Base-by-base conservation (phyloP, 202 grass and related monocot genomes). In the Carex arenaria region DNA sequence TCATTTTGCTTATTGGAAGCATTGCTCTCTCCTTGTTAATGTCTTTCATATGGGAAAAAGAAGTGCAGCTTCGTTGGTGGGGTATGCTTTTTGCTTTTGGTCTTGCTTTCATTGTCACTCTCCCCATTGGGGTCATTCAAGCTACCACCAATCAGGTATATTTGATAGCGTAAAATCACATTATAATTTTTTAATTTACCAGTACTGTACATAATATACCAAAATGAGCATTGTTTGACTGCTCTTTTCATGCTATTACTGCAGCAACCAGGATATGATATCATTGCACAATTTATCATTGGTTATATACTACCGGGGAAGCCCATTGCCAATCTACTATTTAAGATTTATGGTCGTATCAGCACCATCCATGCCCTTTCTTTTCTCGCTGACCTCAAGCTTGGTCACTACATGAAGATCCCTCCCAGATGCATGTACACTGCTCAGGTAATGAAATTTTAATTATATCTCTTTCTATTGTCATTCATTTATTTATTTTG, bases 331-430 rank as follows among this genome's bases (percentile, higher is more conserved):
- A 99, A 99, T 85, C 88, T 99, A 62, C 89, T 99, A 40, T 99
- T 99, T 93, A 99, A 99, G 89, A 95, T 99, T 10, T 99, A 99
- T 85, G 96, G 96, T 40, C 85, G 96, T 56, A 99, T 99, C 86
- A 99, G 96, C 89, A 99, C 96, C 12, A 92, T 95, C 63, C 96
- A 99, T 88, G 96, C 96, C 40, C 93, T 99, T 1, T 95, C 96
- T 55, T 99, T 99, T 87, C 96, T 99, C 5, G 89, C 96, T 3
- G 96, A 99, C 85, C 93, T 99, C 81, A 99, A 99, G 89, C 96
- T 99, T 69, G 96, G 96, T 23, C 96, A 95, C 68, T 99, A 99
- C 73, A 99, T 99, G 96, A 99, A 99, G 87, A 95, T 99, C 86
- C 96, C 96, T 18, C 96, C 96, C 10, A 90, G 96, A 71, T 95